A percentile compares a stretch with the other conserved stretches of the same genome.
Evolutionary conservation across 1,139 yeast genomes (phyloP).

Genomic region (Komagataea norvegica): DNA sequence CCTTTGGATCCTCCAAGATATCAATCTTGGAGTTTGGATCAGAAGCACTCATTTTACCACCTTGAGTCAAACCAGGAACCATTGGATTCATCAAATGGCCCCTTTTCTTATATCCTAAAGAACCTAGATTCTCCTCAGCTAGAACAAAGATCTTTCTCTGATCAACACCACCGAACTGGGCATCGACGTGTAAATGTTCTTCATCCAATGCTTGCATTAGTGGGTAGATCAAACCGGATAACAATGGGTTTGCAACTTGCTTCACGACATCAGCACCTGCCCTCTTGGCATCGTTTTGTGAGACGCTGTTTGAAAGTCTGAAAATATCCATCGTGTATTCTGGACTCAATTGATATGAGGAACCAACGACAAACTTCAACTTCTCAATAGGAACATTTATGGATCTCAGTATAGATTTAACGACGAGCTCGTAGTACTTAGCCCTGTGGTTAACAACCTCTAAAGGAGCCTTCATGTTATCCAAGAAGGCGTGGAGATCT

Average conservation of each 20-base stretch:
- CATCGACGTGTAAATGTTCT: constrained; percentile 83
- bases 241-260: constrained; percentile 89
- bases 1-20: constrained; percentile 81
- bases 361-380: constrained; percentile 79
- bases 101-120: constrained; percentile 90
- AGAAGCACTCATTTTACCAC: constrained; percentile 98
- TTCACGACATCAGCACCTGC: constrained; percentile 99
- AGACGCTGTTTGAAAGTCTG: constrained; percentile 72
- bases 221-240: constrained; percentile 93
- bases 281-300: constrained; percentile 95
- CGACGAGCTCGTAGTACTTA: constrained; percentile 75
- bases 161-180: constrained; percentile 98
- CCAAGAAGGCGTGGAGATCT: constrained; percentile 96
- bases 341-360: constrained; percentile 74
- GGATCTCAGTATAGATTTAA: constrained; percentile 78
- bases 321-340: constrained; percentile 87
- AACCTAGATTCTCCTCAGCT: constrained; percentile 89
- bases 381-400: constrained; percentile 90
- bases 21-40: constrained; percentile 98
- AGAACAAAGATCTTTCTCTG: constrained; percentile 96
- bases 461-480: constrained; percentile 96
- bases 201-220: constrained; percentile 99
- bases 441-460: constrained; percentile 90
- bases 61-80: constrained; percentile 97
- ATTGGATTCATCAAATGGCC: constrained; percentile 98